Conservation (phyloP, 495 filamentous ascomycete species). For the Physcia stellaris region DNA sequence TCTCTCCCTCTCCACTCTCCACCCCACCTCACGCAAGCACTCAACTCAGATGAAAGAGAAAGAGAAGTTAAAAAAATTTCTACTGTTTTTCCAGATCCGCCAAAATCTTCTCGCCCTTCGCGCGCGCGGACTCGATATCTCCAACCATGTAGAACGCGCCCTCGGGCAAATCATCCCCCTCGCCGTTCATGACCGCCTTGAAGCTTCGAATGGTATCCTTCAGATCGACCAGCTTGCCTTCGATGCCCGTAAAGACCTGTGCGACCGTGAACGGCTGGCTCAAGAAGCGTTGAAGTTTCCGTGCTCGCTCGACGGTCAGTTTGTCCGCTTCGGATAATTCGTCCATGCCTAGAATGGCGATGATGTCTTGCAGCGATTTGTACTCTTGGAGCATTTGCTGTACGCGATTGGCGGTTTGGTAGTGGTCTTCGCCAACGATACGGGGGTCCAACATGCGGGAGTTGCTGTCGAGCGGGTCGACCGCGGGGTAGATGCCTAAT, state of each 20-base stretch:
- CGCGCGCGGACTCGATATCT: conserved; percentile 79
- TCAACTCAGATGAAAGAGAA: too few relatives aligned
- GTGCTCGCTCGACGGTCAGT: conserved; percentile 98
- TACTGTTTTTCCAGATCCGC: conserved; percentile 66
- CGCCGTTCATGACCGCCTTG: conserved; percentile 93
- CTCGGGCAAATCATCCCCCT: conserved; percentile 92
- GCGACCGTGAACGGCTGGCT: conserved; percentile 98
- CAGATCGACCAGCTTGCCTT: conserved; percentile 90
- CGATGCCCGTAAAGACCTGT: conserved; percentile 97
- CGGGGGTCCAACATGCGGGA: conserved; percentile 99
- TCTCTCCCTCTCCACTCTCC: too few relatives aligned
- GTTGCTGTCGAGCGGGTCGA: conserved; percentile 98
- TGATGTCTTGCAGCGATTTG: conserved; percentile 99
- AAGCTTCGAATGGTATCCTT: conserved; percentile 97
- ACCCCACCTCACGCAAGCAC: background rate
- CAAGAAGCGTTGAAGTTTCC: conserved; percentile 99
- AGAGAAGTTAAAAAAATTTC: too few relatives aligned
- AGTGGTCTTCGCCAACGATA: conserved; percentile 96
- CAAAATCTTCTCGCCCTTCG: conserved; percentile 99
- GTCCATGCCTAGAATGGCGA: conserved; percentile 99
- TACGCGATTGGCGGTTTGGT: conserved; percentile 82
- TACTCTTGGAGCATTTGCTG: conserved; percentile 99
- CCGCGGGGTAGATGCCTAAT: conserved; percentile 99
- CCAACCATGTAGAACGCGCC: conserved; percentile 98
- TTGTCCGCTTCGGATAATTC: conserved; percentile 97